A percentile compares a stretch with the other conserved stretches of the same genome.
phyloP scores from a whole-genome alignment of 306 rosid genomes.

The Erythrophleum fordii region DNA sequence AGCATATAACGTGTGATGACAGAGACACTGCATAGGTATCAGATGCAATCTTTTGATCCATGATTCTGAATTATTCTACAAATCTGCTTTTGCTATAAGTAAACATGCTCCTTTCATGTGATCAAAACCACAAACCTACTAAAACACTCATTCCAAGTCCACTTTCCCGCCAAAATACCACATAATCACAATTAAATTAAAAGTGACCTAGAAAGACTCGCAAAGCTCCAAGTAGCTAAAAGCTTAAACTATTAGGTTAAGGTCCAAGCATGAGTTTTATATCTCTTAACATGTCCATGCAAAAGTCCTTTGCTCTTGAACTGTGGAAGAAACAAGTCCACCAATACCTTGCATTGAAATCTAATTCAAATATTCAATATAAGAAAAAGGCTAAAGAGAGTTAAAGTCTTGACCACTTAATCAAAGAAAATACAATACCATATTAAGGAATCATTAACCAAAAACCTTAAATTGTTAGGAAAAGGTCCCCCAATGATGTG shows the following conservation, averaged over 20 bases:
- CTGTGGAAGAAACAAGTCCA: neutral
- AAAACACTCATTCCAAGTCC: neutral
- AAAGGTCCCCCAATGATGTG: slow-evolving; percentile 1
- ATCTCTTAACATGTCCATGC: neutral
- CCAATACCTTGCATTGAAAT: neutral
- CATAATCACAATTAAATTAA: too few species aligned
- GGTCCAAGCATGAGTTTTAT: neutral
- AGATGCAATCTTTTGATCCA: neutral
- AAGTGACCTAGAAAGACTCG: too few species aligned
- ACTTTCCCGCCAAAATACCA: too few species aligned
- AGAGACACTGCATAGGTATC: neutral
- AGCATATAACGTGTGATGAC: neutral
- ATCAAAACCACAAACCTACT: neutral
- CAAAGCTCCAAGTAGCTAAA: too few species aligned
- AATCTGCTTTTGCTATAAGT: too few species aligned
- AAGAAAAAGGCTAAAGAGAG: neutral
- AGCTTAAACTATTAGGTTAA: too few species aligned
- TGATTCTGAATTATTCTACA: neutral
- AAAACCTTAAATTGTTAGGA: neutral
- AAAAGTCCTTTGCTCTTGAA: neutral
- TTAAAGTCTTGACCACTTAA: neutral
- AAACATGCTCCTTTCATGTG: neutral
- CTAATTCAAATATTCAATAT: neutral
- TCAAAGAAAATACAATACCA: neutral
- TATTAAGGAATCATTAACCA: neutral